These are phyloP conservation scores for Cercospora janseana DNA, from an alignment of 2,329 filamentous ascomycete genomes.

Conservation along the genomic window DNA sequence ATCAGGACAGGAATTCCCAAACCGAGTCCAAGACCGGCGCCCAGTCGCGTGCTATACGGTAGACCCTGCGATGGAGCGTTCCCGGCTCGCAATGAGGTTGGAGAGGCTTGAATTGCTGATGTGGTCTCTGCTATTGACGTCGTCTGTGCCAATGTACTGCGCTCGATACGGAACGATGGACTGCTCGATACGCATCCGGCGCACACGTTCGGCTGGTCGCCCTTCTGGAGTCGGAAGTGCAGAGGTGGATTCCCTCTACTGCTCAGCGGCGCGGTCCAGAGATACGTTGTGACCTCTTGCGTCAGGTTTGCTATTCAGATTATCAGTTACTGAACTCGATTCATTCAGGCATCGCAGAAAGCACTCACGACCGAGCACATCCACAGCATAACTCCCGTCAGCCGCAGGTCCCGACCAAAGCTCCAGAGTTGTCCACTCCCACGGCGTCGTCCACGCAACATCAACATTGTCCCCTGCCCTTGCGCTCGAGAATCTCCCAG, in stretches of 20 bases:
- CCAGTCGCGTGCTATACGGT: conserved; percentile 9
- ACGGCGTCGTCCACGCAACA: conserved; percentile 23
- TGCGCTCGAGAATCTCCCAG: background rate
- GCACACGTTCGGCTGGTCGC: conserved; percentile 15
- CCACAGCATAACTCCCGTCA: conserved; percentile 19
- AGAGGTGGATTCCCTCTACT: background rate
- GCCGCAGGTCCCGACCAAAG: conserved; percentile 16
- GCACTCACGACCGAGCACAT: conserved; percentile 21
- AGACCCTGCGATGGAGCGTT: background rate
- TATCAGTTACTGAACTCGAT: background rate
- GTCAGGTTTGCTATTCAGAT: conserved; percentile 11
- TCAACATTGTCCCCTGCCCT: conserved; percentile 11
- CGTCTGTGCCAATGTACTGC: background rate
- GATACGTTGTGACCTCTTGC: conserved; percentile 11
- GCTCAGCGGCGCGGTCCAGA: conserved; percentile 7
- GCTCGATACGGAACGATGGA: conserved; percentile 4
- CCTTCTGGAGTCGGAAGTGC: conserved; percentile 18
- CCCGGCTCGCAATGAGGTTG: no score
- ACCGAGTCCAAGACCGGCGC: conserved; percentile 15
- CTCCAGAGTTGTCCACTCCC: conserved; percentile 19
- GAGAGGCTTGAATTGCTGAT: background rate
- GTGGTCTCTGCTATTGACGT: background rate
- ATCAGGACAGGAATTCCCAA: conserved; percentile 12
- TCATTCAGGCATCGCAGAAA: background rate
- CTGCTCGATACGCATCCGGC: conserved; percentile 13